These are phyloP conservation scores for Haberlea rhodopensis DNA, from an alignment of 257 asterid species.

Conservation along the genomic window DNA sequence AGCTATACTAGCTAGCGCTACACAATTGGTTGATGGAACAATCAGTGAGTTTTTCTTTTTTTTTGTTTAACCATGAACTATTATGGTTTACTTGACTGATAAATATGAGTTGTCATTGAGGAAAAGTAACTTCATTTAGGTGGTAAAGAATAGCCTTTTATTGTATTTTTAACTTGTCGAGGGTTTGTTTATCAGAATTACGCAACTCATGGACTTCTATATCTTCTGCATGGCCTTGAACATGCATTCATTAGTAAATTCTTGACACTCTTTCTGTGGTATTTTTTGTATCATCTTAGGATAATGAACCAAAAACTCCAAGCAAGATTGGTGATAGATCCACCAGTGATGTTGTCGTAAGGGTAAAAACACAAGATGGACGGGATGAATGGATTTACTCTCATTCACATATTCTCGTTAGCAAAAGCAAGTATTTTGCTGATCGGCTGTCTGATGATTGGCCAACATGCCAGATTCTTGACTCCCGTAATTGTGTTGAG, in stretches of 20 bases:
- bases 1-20: constrained; percentile 25
- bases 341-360: constrained; percentile 79
- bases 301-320: constrained; percentile 32
- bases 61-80: constrained; percentile 14
- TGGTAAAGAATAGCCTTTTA: neutral
- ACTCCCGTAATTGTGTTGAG: constrained; percentile 84
- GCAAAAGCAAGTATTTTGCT: constrained; percentile 68
- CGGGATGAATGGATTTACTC: constrained; percentile 89
- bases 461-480: constrained; percentile 89
- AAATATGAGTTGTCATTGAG: neutral
- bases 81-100: neutral
- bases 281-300: constrained; percentile 35
- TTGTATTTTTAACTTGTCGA: neutral
- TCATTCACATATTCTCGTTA: constrained; percentile 54
- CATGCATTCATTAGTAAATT: neutral
- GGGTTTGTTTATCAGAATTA: neutral
- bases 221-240: neutral
- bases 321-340: constrained; percentile 67
- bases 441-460: constrained; percentile 74
- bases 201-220: neutral
- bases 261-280: constrained; percentile 20
- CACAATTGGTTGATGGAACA: constrained; percentile 41
- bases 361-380: constrained; percentile 73
- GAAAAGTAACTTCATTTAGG: neutral
- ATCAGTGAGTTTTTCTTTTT: constrained; percentile 45